These are phyloP conservation scores for Calophaca sinica DNA, from an alignment of 306 rosid species.

Conservation along the genomic window DNA sequence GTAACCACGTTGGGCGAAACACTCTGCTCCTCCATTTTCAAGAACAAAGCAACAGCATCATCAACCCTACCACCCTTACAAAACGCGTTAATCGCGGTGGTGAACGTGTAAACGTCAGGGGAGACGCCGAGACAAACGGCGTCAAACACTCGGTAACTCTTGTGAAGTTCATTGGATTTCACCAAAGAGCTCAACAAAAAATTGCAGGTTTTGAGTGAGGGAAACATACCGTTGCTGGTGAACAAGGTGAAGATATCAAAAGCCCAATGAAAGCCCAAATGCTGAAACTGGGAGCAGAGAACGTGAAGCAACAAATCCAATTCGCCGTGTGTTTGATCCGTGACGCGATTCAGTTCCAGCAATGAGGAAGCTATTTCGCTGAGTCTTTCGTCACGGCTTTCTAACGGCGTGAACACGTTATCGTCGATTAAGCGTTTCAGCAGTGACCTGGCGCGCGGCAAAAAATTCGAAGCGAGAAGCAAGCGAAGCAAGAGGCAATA, in stretches of 20 bases:
- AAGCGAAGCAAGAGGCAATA: slow-evolving; percentile 66
- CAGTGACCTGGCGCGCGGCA: slow-evolving; percentile 61
- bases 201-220: slow-evolving; percentile 62
- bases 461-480: slow-evolving; percentile 57
- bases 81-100: slow-evolving; percentile 62
- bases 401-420: slow-evolving; percentile 44
- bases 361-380: slow-evolving; percentile 56
- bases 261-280: slow-evolving; percentile 53
- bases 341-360: slow-evolving; percentile 43
- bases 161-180: slow-evolving; percentile 57
- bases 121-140: slow-evolving; percentile 49
- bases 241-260: slow-evolving; percentile 53
- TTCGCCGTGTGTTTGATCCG: slow-evolving; percentile 46
- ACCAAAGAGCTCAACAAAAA: slow-evolving; percentile 67
- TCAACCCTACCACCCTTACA: slow-evolving; percentile 69
- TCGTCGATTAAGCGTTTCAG: slow-evolving; percentile 68
- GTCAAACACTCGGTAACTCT: slow-evolving; percentile 60
- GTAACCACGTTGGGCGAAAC: slow-evolving; percentile 73
- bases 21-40: slow-evolving; percentile 63
- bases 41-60: slow-evolving; percentile 60
- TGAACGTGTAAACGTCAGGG: slow-evolving; percentile 67
- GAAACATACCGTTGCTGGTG: slow-evolving; percentile 52
- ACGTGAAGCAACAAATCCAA: slow-evolving; percentile 70
- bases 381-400: slow-evolving; percentile 40
- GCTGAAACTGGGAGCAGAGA: slow-evolving; percentile 61